These are phyloP conservation scores for Gossypium arboreum DNA, from an alignment of 345 rosid species.

Conservation along the genomic window DNA sequence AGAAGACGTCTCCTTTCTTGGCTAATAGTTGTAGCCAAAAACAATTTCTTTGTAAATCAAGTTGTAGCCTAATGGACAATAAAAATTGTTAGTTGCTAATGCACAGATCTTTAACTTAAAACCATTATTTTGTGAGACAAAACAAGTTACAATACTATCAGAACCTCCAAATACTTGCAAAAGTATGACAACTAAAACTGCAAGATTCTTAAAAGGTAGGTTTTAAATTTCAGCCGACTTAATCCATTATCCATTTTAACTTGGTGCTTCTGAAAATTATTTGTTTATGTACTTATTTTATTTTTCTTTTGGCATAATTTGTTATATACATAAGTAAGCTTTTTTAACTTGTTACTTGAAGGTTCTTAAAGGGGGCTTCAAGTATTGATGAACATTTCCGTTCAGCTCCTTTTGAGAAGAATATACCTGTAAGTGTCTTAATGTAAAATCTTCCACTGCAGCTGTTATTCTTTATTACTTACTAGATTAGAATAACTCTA, in stretches of 20 bases:
- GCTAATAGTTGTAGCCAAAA: not conserved
- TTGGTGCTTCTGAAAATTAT: not conserved
- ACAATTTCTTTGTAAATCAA: conserved; percentile 3
- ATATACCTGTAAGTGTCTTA: conserved; percentile 68
- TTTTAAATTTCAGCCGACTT: not conserved
- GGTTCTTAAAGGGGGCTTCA: conserved; percentile 69
- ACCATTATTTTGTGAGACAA: not conserved
- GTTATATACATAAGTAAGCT: not conserved
- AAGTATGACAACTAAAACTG: not conserved
- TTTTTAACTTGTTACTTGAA: not conserved
- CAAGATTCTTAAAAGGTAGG: not conserved
- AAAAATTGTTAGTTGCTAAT: not conserved
- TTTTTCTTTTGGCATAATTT: conserved; percentile 7
- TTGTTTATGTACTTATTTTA: not conserved
- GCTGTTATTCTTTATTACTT: not conserved
- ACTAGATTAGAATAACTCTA: not conserved
- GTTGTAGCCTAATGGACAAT: not conserved
- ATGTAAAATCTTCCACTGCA: not conserved
- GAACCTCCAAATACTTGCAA: not conserved
- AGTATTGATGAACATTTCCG: conserved; percentile 84
- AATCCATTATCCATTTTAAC: not conserved
- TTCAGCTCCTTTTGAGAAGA: conserved; percentile 70
- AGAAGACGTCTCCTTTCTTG: not conserved
- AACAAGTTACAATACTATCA: not conserved
- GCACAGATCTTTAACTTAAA: not conserved